Evolutionary conservation across 169 alveolate genomes (phyloP), one percentile per base, ranked within the genome.

Genomic region (Eimeria tenella): DNA sequence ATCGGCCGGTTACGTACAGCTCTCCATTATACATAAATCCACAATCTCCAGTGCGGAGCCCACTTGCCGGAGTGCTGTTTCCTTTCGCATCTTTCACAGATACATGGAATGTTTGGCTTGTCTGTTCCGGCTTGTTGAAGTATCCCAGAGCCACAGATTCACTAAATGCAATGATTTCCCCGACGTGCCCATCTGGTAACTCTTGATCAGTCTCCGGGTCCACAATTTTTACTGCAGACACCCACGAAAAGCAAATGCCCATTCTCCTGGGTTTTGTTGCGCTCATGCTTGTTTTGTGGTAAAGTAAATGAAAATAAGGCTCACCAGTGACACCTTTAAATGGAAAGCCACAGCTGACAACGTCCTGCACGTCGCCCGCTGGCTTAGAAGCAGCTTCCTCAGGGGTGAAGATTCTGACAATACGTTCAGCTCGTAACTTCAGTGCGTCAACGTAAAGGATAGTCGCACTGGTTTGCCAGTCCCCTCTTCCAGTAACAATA

Each of bases 31-130:
- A 63, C 90, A 95, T 70, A 84, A 96, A 96, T 53, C 97, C 97
- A 21, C 95, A 81, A 25, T 96, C 97, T 3, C 97, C 97, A 19
- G 97, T 95, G 81, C 97, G 92, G 68, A 96, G 88, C 70, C 95
- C 96, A 49, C 74, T 58, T 1, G 93, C 84, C n/a, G 93, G 95
- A 7, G 97, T 95, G 83, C 50, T 23, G 60, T 74, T 60, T 55
- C 97, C 97, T 21, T 93, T 60, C 25, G 55, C 68, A 50, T 94
- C 94, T 42, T 15, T 91, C 19, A 42, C 56, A 63, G 89, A 75
- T 31, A 62, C 74, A 23, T 90, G 88, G 73, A 95, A 96, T 4
- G 94, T 83, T 55, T 75, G 88, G 63, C 65, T 75, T 15, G 97
- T 96, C 82, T 93, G 95, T 50, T 74, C 97, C 5, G 91, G 94